phyloP scores from a whole-genome alignment of 176 grass and related monocot genomes.

The Lolium rigidum region DNA sequence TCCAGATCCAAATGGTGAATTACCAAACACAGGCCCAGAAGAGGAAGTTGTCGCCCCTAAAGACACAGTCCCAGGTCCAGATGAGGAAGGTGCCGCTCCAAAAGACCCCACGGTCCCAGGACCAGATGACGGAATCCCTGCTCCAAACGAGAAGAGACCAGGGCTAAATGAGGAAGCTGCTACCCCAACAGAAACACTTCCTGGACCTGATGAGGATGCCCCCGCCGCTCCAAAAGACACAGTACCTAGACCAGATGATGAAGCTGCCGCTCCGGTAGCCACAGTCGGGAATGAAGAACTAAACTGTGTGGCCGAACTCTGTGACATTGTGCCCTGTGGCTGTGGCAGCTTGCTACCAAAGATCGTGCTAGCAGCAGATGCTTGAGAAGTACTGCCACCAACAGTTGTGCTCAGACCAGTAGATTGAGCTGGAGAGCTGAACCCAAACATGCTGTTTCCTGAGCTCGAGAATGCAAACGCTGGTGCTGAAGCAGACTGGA shows the following conservation, averaged over 20 bases:
- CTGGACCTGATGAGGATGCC: constrained; percentile 34
- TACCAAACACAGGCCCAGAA: constrained; percentile 41
- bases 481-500: constrained; percentile 42
- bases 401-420: constrained; percentile 41
- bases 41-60: constrained; percentile 49
- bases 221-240: constrained; percentile 20
- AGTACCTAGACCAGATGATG: constrained; percentile 29
- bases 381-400: constrained; percentile 39
- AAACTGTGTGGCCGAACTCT: constrained; percentile 47
- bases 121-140: constrained; percentile 28
- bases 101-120: constrained; percentile 30
- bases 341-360: constrained; percentile 47
- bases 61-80: constrained; percentile 44
- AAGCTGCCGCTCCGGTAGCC: constrained; percentile 34
- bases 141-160: constrained; percentile 41
- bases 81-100: constrained; percentile 27
- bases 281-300: constrained; percentile 34
- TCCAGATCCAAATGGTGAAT: constrained; percentile 58
- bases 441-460: constrained; percentile 48
- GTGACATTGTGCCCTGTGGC: constrained; percentile 32
- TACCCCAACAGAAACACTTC: constrained; percentile 15
- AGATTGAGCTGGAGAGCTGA: constrained; percentile 53
- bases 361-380: constrained; percentile 27
- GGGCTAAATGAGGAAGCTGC: constrained; percentile 39
- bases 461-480: constrained; percentile 48